Conservation (phyloP, 2,329 filamentous ascomycete species). For the Fusarium nanum region DNA sequence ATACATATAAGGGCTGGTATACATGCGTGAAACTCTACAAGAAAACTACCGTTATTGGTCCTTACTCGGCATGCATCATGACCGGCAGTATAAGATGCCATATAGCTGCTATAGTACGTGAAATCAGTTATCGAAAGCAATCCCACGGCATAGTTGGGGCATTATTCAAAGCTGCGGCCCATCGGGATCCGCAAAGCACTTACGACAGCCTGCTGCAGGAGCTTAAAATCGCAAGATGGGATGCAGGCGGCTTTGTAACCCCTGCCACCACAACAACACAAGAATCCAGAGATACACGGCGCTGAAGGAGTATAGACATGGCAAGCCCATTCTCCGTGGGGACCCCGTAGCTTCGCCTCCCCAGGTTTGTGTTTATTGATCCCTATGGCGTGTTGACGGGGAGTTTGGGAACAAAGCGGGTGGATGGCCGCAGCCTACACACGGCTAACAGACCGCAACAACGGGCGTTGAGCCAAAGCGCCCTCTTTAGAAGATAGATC, state of each 20-base stretch:
- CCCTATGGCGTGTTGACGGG: background rate
- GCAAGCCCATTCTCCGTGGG: slow-evolving; percentile 3
- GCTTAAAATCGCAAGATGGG: background rate
- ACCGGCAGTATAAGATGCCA: slow-evolving; percentile 3
- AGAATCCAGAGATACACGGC: slow-evolving; percentile 1
- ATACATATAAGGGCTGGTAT: background rate
- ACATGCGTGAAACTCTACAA: background rate
- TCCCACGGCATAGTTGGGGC: background rate
- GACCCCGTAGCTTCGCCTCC: slow-evolving; percentile 25
- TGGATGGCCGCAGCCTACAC: background rate
- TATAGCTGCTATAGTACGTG: background rate
- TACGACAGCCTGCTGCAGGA: slow-evolving; percentile 7
- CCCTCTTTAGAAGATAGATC: slow-evolving; percentile 24
- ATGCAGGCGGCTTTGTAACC: background rate
- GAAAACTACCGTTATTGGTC: background rate
- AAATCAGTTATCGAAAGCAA: background rate
- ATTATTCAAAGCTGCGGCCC: slow-evolving; percentile 8
- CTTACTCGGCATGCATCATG: slow-evolving; percentile 2
- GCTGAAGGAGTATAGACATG: background rate
- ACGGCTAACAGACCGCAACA: slow-evolving; percentile 9
- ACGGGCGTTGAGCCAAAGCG: slow-evolving; percentile 7
- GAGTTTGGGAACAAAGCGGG: slow-evolving; percentile 16
- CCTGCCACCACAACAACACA: background rate
- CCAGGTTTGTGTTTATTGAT: slow-evolving; percentile 1
- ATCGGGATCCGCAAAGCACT: slow-evolving; percentile 12